Conservation (phyloP, 2,329 filamentous ascomycete genomes). For the Arthroderma sp. region DNA sequence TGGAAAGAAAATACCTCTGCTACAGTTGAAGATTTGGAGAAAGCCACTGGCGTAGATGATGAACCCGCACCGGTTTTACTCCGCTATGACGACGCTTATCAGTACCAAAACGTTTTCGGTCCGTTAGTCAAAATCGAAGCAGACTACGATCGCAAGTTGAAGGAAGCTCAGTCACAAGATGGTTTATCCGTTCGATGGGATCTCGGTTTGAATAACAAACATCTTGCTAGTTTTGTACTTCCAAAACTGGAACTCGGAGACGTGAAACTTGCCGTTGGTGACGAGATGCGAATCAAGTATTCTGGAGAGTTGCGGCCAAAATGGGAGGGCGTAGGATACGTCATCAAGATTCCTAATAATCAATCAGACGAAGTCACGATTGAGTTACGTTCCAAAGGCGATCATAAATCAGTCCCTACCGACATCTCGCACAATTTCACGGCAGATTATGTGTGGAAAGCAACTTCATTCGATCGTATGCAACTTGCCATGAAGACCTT, state of each 20-base stretch:
- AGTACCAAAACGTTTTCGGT: constrained; percentile 98
- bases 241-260: constrained; percentile 96
- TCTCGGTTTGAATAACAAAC: constrained; percentile 91
- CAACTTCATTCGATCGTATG: constrained; percentile 98
- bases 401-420: constrained; percentile 89
- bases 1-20: constrained; percentile 92
- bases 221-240: constrained; percentile 85
- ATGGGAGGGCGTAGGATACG: constrained; percentile 97
- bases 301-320: constrained; percentile 80
- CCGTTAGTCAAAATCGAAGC: constrained; percentile 98
- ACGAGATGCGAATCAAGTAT: constrained; percentile 96
- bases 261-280: constrained; percentile 92
- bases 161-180: constrained; percentile 95
- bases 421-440: constrained; percentile 97
- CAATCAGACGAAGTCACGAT: constrained; percentile 95
- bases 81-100: constrained; percentile 92
- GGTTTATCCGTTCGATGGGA: constrained; percentile 91
- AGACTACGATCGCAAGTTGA: constrained; percentile 96
- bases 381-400: constrained; percentile 83
- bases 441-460: constrained; percentile 98
- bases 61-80: constrained; percentile 85
- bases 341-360: constrained; percentile 99
- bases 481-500: constrained; percentile 99
- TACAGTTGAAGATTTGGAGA: constrained; percentile 83
- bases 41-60: constrained; percentile 81